Base-by-base conservation (phyloP, 495 filamentous ascomycete species). In the Talaromyces stipitatus region DNA sequence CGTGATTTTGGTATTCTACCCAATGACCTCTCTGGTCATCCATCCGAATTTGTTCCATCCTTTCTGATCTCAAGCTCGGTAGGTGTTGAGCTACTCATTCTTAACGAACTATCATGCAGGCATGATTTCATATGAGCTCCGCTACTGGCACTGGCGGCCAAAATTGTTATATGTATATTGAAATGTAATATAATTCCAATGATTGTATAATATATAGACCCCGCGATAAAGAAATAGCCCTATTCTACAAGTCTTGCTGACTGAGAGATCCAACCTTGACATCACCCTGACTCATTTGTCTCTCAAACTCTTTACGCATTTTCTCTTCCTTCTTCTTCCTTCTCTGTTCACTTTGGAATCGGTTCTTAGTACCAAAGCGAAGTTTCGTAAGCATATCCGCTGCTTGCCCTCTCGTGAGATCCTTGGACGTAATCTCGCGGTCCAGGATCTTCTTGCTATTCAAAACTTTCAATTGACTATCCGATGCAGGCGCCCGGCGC, bases 351-450 rank as follows among this genome's bases (percentile, higher is more conserved):
- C 83, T 61, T 48, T 67, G 67, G 62, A 87, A 92, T 33, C 81
- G 78, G 10, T 87, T 87, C 62, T 83, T 82, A 9, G 88, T 89
- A 0, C 94, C 94, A 66, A 89, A 85, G 61, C 85, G 90, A 57
- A 96, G 62, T 65, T 96, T 96, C 2, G 88, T 95, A 58, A 97
- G 96, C 82, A 96, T 90, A 72, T 98, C 94, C 18, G 79, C 79
- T 29, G 94, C 95, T 62, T 83, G 81, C 1, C 94, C 94, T 55
- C 90, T 90, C 4, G 83, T 95, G 41, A 96, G 57, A 28, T 82
- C 77, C 1, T 64, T 66, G 0, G 69, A 36, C n/a, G 59, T 74
- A 16, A 94, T 64, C 50, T 77, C 71, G n/a, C 84, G 76, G 1
- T 82, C 66, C 9, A 77, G 69, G 1, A 74, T 69, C 4, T 83